Conservation (phyloP, 805 yeast genomes). For the Trichomonascus vanleenenianus region DNA sequence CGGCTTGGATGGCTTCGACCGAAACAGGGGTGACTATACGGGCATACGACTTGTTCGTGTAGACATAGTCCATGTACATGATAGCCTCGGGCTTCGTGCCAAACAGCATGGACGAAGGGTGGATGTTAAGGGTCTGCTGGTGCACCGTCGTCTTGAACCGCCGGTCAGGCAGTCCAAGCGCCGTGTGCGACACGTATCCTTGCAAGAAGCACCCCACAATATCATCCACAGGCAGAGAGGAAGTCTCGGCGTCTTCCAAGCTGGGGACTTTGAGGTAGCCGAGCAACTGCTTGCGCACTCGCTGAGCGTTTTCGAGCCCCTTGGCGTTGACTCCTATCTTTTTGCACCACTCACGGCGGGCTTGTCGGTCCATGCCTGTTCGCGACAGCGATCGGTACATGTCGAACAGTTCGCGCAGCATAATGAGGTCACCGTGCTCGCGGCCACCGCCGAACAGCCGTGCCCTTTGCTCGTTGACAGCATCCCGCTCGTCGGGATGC, state of each 20-base stretch:
- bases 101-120: conserved; percentile 83
- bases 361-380: conserved; percentile 37
- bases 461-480: conserved; percentile 66
- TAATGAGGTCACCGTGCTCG: conserved; percentile 72
- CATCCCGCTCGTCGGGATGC: conserved; percentile 72
- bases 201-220: conserved; percentile 70
- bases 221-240: conserved; percentile 22
- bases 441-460: conserved; percentile 64
- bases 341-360: conserved; percentile 74
- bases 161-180: conserved; percentile 91
- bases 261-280: conserved; percentile 48
- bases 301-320: conserved; percentile 70
- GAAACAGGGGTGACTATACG: conserved; percentile 79
- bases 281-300: conserved; percentile 66
- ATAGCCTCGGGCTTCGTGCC: conserved; percentile 78
- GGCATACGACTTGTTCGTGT: conserved; percentile 87
- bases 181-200: conserved; percentile 84
- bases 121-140: conserved; percentile 75
- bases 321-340: conserved; percentile 67
- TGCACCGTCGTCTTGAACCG: conserved; percentile 73
- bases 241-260: conserved; percentile 24
- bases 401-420: conserved; percentile 71
- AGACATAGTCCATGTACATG: conserved; percentile 92
- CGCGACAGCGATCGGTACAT: conserved; percentile 30
- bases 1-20: conserved; percentile 77